Evolutionary conservation across 23 red algal species (phyloP).

Genomic region (Rhodosorus marinus): DNA sequence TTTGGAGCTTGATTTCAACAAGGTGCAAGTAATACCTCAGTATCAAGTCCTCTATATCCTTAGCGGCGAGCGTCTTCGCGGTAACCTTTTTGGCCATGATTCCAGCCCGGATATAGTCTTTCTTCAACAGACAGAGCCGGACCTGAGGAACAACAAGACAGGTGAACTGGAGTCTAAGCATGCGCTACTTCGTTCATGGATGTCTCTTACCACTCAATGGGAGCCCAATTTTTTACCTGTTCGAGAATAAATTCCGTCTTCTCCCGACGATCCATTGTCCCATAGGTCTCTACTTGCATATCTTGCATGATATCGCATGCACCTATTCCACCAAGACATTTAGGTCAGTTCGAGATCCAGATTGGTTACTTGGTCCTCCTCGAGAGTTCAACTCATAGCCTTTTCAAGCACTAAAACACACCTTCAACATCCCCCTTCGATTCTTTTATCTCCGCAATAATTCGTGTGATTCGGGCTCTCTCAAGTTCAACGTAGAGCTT

Average conservation of each 20-base stretch:
- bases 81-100: constrained; percentile 95
- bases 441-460: constrained; percentile 67
- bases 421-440: constrained; percentile 56
- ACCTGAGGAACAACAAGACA: too few relatives aligned
- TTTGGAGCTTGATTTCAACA: constrained; percentile 58
- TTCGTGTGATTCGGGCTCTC: constrained; percentile 61
- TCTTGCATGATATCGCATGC: constrained; percentile 93
- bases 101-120: constrained; percentile 66
- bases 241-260: constrained; percentile 93
- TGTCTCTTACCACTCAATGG: too few relatives aligned
- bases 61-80: constrained; percentile 42
- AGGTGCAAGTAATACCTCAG: constrained; percentile 60
- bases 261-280: constrained; percentile 80
- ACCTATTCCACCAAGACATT: too few relatives aligned
- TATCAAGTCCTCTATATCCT: constrained; percentile 46
- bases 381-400: too few relatives aligned
- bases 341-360: too few relatives aligned
- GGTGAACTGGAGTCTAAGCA: too few relatives aligned
- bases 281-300: constrained; percentile 92
- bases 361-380: too few relatives aligned
- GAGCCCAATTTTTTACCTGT: too few relatives aligned
- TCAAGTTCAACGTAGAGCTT: constrained; percentile 97
- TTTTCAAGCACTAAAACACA: too few relatives aligned
- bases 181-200: too few relatives aligned
- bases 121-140: constrained; percentile 70